phyloP scores from a whole-genome alignment of 2,329 filamentous ascomycete genomes.

The Trichoderma atroviride region DNA sequence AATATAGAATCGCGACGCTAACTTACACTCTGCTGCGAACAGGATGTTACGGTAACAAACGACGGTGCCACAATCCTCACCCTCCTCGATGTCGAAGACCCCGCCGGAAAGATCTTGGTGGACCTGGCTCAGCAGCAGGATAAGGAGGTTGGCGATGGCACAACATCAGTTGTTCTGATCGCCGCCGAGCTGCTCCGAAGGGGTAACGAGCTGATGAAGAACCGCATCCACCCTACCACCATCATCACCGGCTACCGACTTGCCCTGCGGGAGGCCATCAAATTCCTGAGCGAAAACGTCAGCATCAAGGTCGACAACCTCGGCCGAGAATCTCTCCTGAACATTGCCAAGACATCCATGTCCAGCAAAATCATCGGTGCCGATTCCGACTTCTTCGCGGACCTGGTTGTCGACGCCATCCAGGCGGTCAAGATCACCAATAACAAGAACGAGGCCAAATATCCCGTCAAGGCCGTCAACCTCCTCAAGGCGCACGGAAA shows the following conservation, averaged over 20 bases:
- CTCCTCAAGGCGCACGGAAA: conserved; percentile 98
- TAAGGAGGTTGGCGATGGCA: conserved; percentile 98
- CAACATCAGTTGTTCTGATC: conserved; percentile 96
- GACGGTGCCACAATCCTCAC: conserved; percentile 96
- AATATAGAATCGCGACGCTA: not conserved
- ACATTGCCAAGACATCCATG: conserved; percentile 98
- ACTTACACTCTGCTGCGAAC: conserved; percentile 29
- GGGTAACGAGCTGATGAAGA: conserved; percentile 98
- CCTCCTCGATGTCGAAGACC: conserved; percentile 95
- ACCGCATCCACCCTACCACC: conserved; percentile 98
- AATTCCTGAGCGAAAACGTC: conserved; percentile 99
- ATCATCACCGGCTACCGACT: conserved; percentile 98
- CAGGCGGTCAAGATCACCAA: conserved; percentile 91
- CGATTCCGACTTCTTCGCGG: conserved; percentile 94
- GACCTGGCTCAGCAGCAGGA: conserved; percentile 98
- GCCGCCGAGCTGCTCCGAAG: conserved; percentile 90
- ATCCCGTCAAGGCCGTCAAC: conserved; percentile 98
- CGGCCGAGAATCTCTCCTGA: conserved; percentile 86
- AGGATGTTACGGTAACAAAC: conserved; percentile 98
- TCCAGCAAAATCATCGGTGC: conserved; percentile 97
- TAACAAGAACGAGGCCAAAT: conserved; percentile 88
- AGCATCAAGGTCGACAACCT: conserved; percentile 93
- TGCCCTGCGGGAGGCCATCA: conserved; percentile 91
- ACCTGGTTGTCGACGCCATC: conserved; percentile 97
- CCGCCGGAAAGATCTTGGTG: conserved; percentile 96